Base-by-base conservation (phyloP, 768 basidiomycete species). In the Macrolepiota fuliginosa region DNA sequence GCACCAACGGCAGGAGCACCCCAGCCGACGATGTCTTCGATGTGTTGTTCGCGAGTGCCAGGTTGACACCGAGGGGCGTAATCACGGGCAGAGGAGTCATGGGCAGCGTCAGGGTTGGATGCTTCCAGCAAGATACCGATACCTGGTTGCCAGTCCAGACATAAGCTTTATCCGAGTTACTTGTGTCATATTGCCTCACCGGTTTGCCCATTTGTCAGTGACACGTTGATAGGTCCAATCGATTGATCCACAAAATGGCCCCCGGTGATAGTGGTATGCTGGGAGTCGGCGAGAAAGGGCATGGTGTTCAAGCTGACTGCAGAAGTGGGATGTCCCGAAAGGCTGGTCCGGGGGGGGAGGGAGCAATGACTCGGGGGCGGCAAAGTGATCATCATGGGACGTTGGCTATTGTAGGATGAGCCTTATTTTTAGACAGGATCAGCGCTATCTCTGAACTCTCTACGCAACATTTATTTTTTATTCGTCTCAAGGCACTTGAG, bases 31-130 rank as follows among this genome's bases (percentile, higher is more conserved):
- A 65, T 54, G 35, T 65, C 56, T 15, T 39, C 32, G 29, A 65
- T 62, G 46, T 58, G 27, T 54, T 62, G 27, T 35, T 29, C 40
- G 6, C 64, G 35, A 9, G 60, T 65, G 5, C 64, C 64, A 4
- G 51, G 50, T 24, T 54, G 54, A 54, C 64, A 65, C 22, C 56
- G 52, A 4, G 61, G 61, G 22, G 64, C 61, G 35, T 58, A 58
- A 7, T 24, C 12, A 7, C 61, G 61, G 12, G 64, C 54, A 3
- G 13, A 25, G 9, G 61, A 65, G 9, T 61, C 56, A 27, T 62
- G 52, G 3, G 61, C 54, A 6, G 64, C 64, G 25, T 65, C 56
- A 2, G 15, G 6, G 1, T 27, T 11, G 9, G 40, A 46, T 3
- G 55, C 39, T 15, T 56, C 27, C 24, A 40, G 42, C 9, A 56